Evolutionary conservation across 768 basidiomycete genomes (phyloP).

Genomic region (Dendrothele bispora): DNA sequence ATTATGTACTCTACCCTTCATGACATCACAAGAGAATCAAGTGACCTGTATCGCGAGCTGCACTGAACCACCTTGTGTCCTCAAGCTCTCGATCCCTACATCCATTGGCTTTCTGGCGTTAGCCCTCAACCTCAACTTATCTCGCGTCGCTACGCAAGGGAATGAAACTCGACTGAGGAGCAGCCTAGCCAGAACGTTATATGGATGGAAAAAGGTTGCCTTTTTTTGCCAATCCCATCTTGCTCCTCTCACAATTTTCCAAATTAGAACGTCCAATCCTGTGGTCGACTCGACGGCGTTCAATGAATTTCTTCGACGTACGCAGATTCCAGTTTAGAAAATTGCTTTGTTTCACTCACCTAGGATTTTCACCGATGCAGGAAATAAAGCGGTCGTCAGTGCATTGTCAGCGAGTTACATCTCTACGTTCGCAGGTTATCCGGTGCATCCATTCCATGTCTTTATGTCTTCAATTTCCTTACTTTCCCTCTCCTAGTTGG

Average conservation of each 20-base stretch:
- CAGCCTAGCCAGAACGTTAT: conserved; percentile 62
- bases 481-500: too few relatives aligned
- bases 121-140: conserved; percentile 9
- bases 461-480: background rate
- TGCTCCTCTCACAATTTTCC: conserved; percentile 16
- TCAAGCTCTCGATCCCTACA: conserved; percentile 24
- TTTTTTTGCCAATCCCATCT: background rate
- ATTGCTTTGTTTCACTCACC: conserved; percentile 16
- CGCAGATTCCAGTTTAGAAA: conserved; percentile 19
- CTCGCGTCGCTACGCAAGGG: conserved; percentile 49
- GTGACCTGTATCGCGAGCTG: too few relatives aligned
- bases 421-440: conserved; percentile 91
- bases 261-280: conserved; percentile 55
- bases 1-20: too few relatives aligned
- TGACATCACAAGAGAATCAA: too few relatives aligned
- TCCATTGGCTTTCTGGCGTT: conserved; percentile 9
- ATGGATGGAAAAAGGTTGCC: conserved; percentile 78
- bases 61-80: too few relatives aligned
- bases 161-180: conserved; percentile 74
- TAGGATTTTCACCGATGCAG: conserved; percentile 40
- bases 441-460: conserved; percentile 42
- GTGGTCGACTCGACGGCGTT: conserved; percentile 62
- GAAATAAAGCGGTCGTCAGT: conserved; percentile 85
- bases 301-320: conserved; percentile 70
- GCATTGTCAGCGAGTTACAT: conserved; percentile 90